A percentile compares a stretch with the other conserved stretches of the same genome.
Conservation (phyloP, 2,329 filamentous ascomycete genomes). For the Ophiosphaerella korrae region DNA sequence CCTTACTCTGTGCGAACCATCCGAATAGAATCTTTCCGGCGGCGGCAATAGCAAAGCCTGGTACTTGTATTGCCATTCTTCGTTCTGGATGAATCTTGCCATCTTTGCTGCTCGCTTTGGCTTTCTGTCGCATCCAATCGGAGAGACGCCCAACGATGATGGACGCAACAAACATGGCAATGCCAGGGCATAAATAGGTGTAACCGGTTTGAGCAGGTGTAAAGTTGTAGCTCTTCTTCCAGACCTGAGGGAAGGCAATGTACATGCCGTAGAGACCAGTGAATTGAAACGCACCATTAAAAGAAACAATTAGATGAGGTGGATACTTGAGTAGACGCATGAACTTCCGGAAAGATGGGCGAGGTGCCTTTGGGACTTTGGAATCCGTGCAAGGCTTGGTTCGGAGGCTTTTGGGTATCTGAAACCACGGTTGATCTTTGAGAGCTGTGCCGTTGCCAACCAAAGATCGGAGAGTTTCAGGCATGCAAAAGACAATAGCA, state of each 20-base stretch:
- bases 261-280: slow-evolving; percentile 35
- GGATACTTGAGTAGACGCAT: slow-evolving; percentile 32
- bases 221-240: slow-evolving; percentile 40
- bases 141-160: slow-evolving; percentile 47
- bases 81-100: slow-evolving; percentile 45
- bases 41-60: slow-evolving; percentile 47
- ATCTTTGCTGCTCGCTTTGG: slow-evolving; percentile 25
- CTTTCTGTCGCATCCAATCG: slow-evolving; percentile 43
- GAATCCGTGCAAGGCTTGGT: slow-evolving; percentile 24
- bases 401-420: slow-evolving; percentile 28
- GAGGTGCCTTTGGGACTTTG: slow-evolving; percentile 27
- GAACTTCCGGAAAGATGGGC: slow-evolving; percentile 28
- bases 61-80: slow-evolving; percentile 49
- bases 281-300: slow-evolving; percentile 36
- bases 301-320: slow-evolving; percentile 37
- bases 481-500: slow-evolving; percentile 48
- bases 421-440: slow-evolving; percentile 31
- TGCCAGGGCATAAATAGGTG: slow-evolving; percentile 44
- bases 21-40: slow-evolving; percentile 50
- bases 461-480: slow-evolving; percentile 53
- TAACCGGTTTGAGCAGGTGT: slow-evolving; percentile 43
- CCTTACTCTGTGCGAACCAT: slow-evolving; percentile 44
- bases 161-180: slow-evolving; percentile 44
- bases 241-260: slow-evolving; percentile 29
- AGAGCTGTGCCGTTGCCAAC: slow-evolving; percentile 51